A percentile compares a stretch with the other conserved stretches of the same genome.
Evolutionary conservation across 371 early-diverging fungal species (phyloP).

Genomic region (Mortierella sp.): DNA sequence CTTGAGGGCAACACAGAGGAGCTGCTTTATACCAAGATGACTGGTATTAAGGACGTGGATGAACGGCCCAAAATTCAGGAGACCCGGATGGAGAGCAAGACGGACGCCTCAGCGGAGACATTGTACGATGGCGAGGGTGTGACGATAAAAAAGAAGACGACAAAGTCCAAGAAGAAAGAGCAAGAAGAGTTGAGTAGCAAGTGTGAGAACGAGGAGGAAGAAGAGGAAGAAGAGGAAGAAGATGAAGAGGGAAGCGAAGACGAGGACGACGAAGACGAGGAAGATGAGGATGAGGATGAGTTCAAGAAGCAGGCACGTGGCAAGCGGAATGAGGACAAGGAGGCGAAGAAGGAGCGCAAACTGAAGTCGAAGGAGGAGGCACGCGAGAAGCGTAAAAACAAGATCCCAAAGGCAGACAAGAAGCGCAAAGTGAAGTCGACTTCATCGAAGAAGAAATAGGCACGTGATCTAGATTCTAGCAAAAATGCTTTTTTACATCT

Average conservation of each 20-base stretch:
- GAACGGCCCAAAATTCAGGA: conserved; percentile 16
- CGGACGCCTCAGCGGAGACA: background rate
- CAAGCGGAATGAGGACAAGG: conserved; percentile 87
- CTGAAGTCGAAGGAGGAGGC: conserved; percentile 88
- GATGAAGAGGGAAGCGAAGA: conserved; percentile 58
- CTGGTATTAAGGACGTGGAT: conserved; percentile 57
- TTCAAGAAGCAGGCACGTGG: conserved; percentile 61
- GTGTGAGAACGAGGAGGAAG: conserved; percentile 42
- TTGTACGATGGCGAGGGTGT: background rate
- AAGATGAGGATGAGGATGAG: conserved; percentile 59
- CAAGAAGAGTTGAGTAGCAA: background rate
- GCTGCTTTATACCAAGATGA: conserved; percentile 67
- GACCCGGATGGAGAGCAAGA: background rate
- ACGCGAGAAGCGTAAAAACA: conserved; percentile 90
- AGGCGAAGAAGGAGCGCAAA: conserved; percentile 90
- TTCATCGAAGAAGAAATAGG: conserved; percentile 63
- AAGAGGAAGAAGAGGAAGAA: conserved; percentile 54
- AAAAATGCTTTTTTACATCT: background rate
- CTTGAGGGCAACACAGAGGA: conserved; percentile 80
- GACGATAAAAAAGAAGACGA: conserved; percentile 11
- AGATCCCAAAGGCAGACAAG: conserved; percentile 96
- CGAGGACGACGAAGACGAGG: conserved; percentile 59
- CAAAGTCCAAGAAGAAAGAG: conserved; percentile 4
- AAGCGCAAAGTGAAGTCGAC: conserved; percentile 87
- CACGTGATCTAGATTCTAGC: background rate